phyloP scores from a whole-genome alignment of 495 filamentous ascomycete genomes.

The Hypoxylon cercidicola region DNA sequence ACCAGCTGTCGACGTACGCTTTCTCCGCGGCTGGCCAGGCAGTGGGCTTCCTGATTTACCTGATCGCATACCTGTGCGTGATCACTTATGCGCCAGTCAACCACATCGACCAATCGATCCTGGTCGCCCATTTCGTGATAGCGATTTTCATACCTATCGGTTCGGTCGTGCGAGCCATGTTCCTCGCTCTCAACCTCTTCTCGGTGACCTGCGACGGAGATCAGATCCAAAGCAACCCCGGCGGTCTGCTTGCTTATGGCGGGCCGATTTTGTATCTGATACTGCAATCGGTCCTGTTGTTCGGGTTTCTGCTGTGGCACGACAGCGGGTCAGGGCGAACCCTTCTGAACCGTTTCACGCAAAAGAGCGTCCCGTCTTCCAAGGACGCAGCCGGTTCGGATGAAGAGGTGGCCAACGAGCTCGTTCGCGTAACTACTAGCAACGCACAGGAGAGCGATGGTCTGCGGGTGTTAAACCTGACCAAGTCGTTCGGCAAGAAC shows the following conservation, averaged over 20 bases:
- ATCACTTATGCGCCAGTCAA: conserved; percentile 72
- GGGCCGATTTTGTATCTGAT: conserved; percentile 78
- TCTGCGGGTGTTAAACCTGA: conserved; percentile 78
- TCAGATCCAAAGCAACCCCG: conserved; percentile 71
- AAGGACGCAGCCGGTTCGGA: conserved; percentile 50
- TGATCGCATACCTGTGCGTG: conserved; percentile 75
- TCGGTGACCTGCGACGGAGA: conserved; percentile 73
- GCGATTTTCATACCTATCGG: conserved; percentile 74
- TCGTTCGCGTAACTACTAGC: conserved; percentile 55
- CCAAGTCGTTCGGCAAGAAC: conserved; percentile 75
- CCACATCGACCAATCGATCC: conserved; percentile 66
- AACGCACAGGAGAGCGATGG: conserved; percentile 62
- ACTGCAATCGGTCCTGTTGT: conserved; percentile 69
- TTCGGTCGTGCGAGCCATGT: conserved; percentile 73
- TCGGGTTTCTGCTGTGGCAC: conserved; percentile 71
- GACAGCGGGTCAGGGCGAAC: conserved; percentile 71
- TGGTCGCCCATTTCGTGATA: conserved; percentile 74
- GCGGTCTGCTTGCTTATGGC: conserved; percentile 75
- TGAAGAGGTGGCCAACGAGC: conserved; percentile 58
- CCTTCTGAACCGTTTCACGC: conserved; percentile 55
- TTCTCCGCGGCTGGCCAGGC: conserved; percentile 78
- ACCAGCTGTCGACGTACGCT: conserved; percentile 78
- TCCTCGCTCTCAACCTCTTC: conserved; percentile 82
- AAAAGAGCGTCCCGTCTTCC: conserved; percentile 39
- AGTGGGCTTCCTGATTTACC: conserved; percentile 79